phyloP scores from a whole-genome alignment of 805 yeast species.

The Ogataea chonburiensis region DNA sequence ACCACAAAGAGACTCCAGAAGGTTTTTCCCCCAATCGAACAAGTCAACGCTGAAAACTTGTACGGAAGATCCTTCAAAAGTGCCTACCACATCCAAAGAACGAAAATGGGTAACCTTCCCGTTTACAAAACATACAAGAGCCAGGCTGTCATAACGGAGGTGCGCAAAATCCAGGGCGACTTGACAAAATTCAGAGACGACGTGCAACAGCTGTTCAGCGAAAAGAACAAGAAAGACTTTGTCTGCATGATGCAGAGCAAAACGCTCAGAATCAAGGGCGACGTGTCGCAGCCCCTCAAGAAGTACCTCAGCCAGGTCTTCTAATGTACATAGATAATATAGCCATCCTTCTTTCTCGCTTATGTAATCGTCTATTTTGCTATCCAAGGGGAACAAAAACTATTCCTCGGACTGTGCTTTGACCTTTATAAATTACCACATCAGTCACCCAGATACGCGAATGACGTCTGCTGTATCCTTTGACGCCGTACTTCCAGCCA shows the following conservation, averaged over 20 bases:
- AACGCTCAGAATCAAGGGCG: conserved; percentile 54
- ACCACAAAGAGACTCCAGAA: conserved; percentile 16
- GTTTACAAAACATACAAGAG: conserved; percentile 70
- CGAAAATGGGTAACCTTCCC: conserved; percentile 72
- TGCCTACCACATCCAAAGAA: conserved; percentile 46
- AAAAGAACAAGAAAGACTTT: conserved; percentile 43
- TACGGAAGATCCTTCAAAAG: conserved; percentile 36
- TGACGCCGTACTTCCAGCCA: neutral
- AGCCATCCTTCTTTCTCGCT: neutral
- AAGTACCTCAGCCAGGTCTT: conserved; percentile 33
- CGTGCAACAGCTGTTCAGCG: conserved; percentile 49
- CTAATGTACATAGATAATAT: conserved; percentile 16
- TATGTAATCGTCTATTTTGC: neutral
- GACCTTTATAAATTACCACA: no score
- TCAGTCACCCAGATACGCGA: no score
- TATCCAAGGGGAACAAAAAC: conserved; percentile 14
- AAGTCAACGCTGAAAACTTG: conserved; percentile 27
- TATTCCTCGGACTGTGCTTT: no score
- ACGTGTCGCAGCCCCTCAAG: conserved; percentile 38
- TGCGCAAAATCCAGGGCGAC: conserved; percentile 71
- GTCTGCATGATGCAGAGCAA: conserved; percentile 49
- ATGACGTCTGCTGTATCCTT: conserved; percentile 8
- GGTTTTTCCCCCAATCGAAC: conserved; percentile 29
- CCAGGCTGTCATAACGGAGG: conserved; percentile 65
- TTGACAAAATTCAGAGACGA: conserved; percentile 64